These are phyloP conservation scores for Geotrichum restrictum DNA, from an alignment of 1,139 yeast species.

Conservation along the genomic window DNA sequence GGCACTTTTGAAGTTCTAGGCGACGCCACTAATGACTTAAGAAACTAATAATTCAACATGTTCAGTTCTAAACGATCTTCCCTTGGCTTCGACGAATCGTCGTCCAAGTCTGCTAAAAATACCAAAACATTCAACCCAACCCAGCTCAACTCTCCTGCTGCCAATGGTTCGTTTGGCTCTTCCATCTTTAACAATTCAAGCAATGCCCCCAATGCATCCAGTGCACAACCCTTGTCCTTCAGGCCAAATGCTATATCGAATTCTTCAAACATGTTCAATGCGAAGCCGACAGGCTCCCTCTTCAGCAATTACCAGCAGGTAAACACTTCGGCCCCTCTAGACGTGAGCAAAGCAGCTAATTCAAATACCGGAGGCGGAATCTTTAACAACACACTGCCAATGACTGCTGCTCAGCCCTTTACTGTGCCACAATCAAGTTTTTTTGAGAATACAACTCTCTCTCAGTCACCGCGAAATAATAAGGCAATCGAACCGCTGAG, in stretches of 20 bases:
- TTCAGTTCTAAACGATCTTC: conserved; percentile 4
- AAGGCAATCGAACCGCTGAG: conserved; percentile 28
- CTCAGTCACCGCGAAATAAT: conserved; percentile 20
- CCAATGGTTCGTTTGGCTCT: conserved; percentile 7
- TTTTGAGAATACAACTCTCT: background rate
- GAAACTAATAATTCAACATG: background rate
- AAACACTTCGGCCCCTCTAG: background rate
- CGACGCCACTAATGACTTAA: too few species aligned
- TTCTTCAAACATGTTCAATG: background rate
- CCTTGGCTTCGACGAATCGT: background rate
- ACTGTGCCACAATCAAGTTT: background rate
- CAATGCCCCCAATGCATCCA: background rate
- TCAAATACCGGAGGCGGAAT: conserved; percentile 31
- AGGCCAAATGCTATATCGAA: background rate
- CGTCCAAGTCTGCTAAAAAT: background rate
- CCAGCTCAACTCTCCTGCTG: conserved; percentile 3
- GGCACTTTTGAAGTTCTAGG: too few species aligned
- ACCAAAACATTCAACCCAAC: background rate
- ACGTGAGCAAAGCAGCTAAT: conserved; percentile 7
- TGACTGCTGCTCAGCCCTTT: conserved; percentile 19
- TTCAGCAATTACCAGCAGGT: background rate
- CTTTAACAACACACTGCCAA: conserved; percentile 35
- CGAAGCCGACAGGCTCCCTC: background rate
- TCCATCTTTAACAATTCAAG: background rate
- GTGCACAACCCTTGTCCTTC: too few species aligned